These are phyloP conservation scores for Venturia aucupariae DNA, from an alignment of 2,329 filamentous ascomycete species.

Conservation along the genomic window DNA sequence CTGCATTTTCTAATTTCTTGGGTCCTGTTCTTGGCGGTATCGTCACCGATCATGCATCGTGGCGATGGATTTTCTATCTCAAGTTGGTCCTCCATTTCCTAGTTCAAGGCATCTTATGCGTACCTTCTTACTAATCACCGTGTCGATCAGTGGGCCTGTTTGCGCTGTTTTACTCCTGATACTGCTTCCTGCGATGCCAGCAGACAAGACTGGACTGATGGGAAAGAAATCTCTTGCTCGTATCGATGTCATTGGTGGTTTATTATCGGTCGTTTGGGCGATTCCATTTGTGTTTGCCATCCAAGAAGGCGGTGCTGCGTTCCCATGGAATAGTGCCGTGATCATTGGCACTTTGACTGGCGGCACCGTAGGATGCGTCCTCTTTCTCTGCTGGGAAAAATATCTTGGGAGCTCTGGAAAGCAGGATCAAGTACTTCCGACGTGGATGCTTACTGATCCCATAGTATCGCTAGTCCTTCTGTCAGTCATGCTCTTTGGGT, in stretches of 20 bases:
- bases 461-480: background rate
- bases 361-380: background rate
- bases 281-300: background rate
- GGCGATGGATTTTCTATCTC: background rate
- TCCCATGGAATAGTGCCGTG: background rate
- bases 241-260: background rate
- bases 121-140: background rate
- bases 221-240: background rate
- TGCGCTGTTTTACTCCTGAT: background rate
- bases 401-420: background rate
- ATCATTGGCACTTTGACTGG: background rate
- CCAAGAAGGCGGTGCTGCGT: slow-evolving; percentile 2
- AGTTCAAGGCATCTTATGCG: background rate
- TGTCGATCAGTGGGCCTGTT: background rate
- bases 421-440: background rate
- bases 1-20: background rate
- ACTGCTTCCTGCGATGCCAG: background rate
- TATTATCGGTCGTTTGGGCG: background rate
- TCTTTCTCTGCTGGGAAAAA: background rate
- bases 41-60: background rate
- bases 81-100: background rate
- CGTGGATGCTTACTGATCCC: background rate
- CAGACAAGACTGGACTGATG: background rate
- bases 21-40: background rate
- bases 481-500: background rate